Percentiles rank a stretch among this genome's conserved stretches.
phyloP scores from a whole-genome alignment of 106 monocot genomes.

The Dactylorhiza incarnata region DNA sequence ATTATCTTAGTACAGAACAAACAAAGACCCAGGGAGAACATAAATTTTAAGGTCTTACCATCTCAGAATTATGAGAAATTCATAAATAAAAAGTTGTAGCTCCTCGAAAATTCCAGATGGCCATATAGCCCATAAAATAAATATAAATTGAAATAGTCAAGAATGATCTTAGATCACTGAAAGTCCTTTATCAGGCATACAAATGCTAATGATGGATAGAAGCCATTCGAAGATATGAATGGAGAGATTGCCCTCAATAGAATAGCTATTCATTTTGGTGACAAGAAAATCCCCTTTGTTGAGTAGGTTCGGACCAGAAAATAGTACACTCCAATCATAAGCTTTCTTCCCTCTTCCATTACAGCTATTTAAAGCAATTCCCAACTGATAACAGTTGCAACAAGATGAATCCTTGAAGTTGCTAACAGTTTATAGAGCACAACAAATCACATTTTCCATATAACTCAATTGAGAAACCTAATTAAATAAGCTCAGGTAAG shows the following conservation, averaged over 20 bases:
- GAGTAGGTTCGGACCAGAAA: conserved; percentile 8
- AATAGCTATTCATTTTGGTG: conserved; percentile 14
- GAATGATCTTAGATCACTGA: conserved; percentile 17
- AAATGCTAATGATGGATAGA: conserved; percentile 13
- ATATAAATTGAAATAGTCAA: conserved; percentile 24
- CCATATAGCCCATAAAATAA: conserved; percentile 34
- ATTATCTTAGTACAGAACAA: conserved; percentile 2
- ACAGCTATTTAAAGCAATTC: conserved; percentile 9
- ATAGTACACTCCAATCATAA: conserved; percentile 3
- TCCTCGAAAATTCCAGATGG: conserved; percentile 36
- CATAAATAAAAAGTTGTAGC: conserved; percentile 33
- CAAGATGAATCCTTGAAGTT: conserved; percentile 14
- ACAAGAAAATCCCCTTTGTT: conserved; percentile 19
- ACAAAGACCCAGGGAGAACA: conserved; percentile 5
- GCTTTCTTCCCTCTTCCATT: conserved; percentile 1
- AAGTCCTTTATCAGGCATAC: conserved; percentile 19
- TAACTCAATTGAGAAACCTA: conserved; percentile 23
- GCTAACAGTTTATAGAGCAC: conserved; percentile 15
- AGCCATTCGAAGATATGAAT: conserved; percentile 15
- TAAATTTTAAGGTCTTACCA: conserved; percentile 43
- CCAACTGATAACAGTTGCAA: conserved; percentile 12
- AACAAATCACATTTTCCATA: conserved; percentile 9
- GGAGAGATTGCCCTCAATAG: conserved; percentile 12
- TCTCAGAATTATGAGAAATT: conserved; percentile 41
- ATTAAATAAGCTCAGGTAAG: conserved; percentile 24